These are phyloP conservation scores for Hibiscus syriacus DNA, from an alignment of 345 rosid species.

Conservation along the genomic window DNA sequence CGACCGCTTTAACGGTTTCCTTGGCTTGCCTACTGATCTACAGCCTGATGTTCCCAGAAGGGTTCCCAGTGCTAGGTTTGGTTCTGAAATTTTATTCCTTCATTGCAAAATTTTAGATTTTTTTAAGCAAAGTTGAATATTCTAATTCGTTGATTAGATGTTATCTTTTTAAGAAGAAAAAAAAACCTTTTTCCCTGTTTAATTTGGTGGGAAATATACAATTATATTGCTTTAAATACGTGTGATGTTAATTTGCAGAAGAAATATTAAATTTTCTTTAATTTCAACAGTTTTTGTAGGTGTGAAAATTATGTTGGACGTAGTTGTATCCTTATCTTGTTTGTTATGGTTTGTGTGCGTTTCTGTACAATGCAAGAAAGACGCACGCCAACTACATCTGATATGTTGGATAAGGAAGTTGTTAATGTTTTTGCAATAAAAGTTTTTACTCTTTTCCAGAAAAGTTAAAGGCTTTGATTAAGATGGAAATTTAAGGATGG, in stretches of 20 bases:
- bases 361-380: constrained; percentile 1
- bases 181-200: no score
- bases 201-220: no score
- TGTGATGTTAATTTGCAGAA: neutral
- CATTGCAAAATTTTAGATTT: neutral
- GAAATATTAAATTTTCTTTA: no score
- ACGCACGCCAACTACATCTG: constrained; percentile 11
- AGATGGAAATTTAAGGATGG: neutral
- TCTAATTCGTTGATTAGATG: neutral
- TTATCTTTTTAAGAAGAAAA: no score
- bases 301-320: no score
- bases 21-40: no score
- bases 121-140: no score
- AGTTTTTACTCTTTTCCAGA: neutral
- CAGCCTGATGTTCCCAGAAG: no score
- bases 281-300: no score
- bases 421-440: neutral
- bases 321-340: neutral
- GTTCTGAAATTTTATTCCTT: neutral
- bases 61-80: constrained; percentile 90
- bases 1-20: no score
- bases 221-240: neutral
- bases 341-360: neutral
- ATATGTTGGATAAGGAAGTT: constrained; percentile 9
- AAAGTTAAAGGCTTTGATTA: neutral